Conservation (phyloP, 2,329 filamentous ascomycete genomes). For the Periconia sp. region DNA sequence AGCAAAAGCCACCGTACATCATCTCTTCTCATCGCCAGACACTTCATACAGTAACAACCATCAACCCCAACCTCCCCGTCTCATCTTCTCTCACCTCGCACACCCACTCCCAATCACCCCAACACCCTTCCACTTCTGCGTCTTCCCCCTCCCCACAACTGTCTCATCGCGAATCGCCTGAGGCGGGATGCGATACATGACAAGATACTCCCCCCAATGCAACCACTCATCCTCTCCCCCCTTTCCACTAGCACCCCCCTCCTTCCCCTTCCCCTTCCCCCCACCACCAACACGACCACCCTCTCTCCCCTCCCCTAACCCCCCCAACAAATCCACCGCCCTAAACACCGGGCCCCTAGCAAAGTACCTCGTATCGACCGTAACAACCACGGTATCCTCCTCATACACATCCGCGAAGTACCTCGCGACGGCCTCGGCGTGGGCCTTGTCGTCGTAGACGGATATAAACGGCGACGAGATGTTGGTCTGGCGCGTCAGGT, state of each 20-base stretch:
- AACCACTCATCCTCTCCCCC: conserved; percentile 19
- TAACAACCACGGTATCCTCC: conserved; percentile 29
- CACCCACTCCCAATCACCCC: background rate
- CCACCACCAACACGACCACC: background rate
- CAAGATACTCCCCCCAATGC: conserved; percentile 38
- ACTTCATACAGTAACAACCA: no score
- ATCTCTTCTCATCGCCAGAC: no score
- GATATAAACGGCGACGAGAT: conserved; percentile 38
- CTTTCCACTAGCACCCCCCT: conserved; percentile 2
- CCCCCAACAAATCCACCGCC: conserved; percentile 27
- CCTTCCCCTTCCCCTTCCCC: background rate
- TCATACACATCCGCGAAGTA: conserved; percentile 19
- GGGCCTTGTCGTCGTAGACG: conserved; percentile 29
- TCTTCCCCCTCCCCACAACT: conserved; percentile 17
- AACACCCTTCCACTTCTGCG: background rate
- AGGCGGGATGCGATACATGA: conserved; percentile 37
- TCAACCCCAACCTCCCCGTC: no score
- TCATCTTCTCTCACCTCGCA: background rate
- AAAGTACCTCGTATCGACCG: conserved; percentile 33
- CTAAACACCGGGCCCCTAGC: conserved; percentile 35
- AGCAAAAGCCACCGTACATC: no score
- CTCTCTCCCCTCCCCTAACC: conserved; percentile 2
- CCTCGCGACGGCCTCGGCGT: conserved; percentile 31
- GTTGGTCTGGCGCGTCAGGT: conserved; percentile 37
- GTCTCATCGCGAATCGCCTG: conserved; percentile 36